Conservation (phyloP, 2,329 filamentous ascomycete species). For the Penicillium sp. region DNA sequence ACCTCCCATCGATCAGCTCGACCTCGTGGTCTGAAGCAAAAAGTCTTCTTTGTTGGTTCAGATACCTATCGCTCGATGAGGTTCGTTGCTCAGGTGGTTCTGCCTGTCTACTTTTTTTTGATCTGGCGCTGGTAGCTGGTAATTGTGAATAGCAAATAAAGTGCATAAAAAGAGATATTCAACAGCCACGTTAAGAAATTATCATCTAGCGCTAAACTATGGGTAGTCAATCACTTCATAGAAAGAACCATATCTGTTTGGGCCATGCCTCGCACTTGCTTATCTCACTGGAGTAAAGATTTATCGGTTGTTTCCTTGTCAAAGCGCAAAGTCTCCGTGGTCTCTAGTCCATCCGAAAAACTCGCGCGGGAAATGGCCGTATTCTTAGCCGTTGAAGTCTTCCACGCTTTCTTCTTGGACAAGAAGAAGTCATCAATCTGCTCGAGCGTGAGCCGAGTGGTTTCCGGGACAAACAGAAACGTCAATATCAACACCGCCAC, state of each 20-base stretch:
- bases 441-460: conserved; percentile 17
- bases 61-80: conserved; percentile 60
- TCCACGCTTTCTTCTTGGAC: conserved; percentile 13
- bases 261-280: no score
- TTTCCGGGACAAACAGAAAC: conserved; percentile 17
- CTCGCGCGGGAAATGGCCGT: conserved; percentile 2
- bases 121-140: conserved; percentile 53
- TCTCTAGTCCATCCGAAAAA: no score
- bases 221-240: no score
- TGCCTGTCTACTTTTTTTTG: conserved; percentile 62
- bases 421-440: conserved; percentile 20
- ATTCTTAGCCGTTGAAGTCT: conserved; percentile 15
- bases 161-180: conserved; percentile 10
- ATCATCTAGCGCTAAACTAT: no score
- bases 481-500: conserved; percentile 5
- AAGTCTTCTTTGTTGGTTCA: conserved; percentile 42
- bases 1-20: conserved; percentile 18
- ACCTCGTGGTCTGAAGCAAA: conserved; percentile 27
- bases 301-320: no score
- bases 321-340: no score
- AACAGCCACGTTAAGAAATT: background rate
- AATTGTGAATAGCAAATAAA: conserved; percentile 16
- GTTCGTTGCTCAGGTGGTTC: conserved; percentile 58
- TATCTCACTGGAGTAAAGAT: no score
- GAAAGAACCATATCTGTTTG: no score